phyloP scores from a whole-genome alignment of 2,329 filamentous ascomycete genomes.

The Curvularia eragrostidis region DNA sequence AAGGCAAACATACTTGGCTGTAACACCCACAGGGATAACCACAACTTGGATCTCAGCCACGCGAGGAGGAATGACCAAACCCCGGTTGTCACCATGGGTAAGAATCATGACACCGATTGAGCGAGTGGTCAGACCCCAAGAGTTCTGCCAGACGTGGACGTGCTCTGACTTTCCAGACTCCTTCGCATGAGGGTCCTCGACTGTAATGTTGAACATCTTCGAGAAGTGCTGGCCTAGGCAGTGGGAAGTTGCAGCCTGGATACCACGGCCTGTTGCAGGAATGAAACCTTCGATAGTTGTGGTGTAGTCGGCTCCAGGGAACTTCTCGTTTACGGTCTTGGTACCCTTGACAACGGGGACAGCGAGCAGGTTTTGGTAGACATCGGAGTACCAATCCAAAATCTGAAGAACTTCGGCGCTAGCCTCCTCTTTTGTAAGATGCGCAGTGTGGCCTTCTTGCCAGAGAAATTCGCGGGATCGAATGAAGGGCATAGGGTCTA shows the following conservation, averaged over 20 bases:
- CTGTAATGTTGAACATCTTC: conserved; percentile 98
- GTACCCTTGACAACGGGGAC: conserved; percentile 91
- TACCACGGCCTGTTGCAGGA: conserved; percentile 91
- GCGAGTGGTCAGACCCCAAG: conserved; percentile 96
- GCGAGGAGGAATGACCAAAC: conserved; percentile 88
- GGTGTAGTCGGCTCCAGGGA: conserved; percentile 94
- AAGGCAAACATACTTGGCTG: conserved; percentile 72
- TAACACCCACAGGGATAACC: conserved; percentile 91
- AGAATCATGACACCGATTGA: conserved; percentile 99
- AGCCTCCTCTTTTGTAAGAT: conserved; percentile 82
- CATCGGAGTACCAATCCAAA: conserved; percentile 86
- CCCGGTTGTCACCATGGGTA: conserved; percentile 95
- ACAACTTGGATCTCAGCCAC: conserved; percentile 86
- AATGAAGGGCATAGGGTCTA: conserved; percentile 74
- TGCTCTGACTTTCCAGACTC: conserved; percentile 67
- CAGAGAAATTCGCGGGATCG: conserved; percentile 90
- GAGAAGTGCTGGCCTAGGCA: conserved; percentile 96
- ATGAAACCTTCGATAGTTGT: conserved; percentile 98
- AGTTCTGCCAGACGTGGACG: conserved; percentile 96
- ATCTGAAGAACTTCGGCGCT: conserved; percentile 90
- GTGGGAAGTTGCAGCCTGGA: conserved; percentile 95
- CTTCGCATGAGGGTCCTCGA: conserved; percentile 83
- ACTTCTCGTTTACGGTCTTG: conserved; percentile 99
- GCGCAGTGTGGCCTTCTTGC: conserved; percentile 96
- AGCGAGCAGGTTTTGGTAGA: conserved; percentile 93